Base-by-base conservation (phyloP, 306 rosid genomes). In the Erythrophleum fordii region DNA sequence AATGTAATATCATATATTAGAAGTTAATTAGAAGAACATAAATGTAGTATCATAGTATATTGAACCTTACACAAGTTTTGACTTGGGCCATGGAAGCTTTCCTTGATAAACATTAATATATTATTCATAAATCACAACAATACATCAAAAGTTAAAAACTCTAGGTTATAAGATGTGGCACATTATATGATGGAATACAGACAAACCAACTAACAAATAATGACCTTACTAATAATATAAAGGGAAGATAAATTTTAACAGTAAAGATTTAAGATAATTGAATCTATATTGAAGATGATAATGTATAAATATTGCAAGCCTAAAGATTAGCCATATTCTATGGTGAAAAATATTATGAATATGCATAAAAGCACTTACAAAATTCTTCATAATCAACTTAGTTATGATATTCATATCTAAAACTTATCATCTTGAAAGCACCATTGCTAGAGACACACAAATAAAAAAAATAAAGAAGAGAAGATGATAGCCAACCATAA, bases 181-280 rank as follows among this genome's bases (percentile, higher is more conserved):
- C 49, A 45, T 62, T 46, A 29, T 12, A 34, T 23, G 31, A 18
- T 28, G 72, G 84, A 41, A 44, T 76, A 58, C 49, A 72, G 78
- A 67, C 29, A 72, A 67, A 37, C 64, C 69, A 80, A 76, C 69
- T 67, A 72, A 45, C 35, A 77, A 53, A 56, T 72, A 66, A 71
- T 44, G 29, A 62, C 73, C 26, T 46, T 31, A 6, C 53, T 22
- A 22, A 68, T 60, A 61, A 39, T 25, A 56, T 16, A 11, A 11
- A 23, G 23, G 6, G 18, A 56, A 23, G 34, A 11, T n/a, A 4
- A 23, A n/a, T n/a, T n/a, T n/a, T n/a, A n/a, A n/a, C n/a, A n/a
- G n/a, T n/a, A n/a, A n/a, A n/a, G n/a, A n/a, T n/a, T n/a, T n/a
- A n/a, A n/a, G n/a, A n/a, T n/a, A n/a, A n/a, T n/a, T n/a, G n/a